phyloP scores from a whole-genome alignment of 2,329 filamentous ascomycete species.

The Fusarium sp. region DNA sequence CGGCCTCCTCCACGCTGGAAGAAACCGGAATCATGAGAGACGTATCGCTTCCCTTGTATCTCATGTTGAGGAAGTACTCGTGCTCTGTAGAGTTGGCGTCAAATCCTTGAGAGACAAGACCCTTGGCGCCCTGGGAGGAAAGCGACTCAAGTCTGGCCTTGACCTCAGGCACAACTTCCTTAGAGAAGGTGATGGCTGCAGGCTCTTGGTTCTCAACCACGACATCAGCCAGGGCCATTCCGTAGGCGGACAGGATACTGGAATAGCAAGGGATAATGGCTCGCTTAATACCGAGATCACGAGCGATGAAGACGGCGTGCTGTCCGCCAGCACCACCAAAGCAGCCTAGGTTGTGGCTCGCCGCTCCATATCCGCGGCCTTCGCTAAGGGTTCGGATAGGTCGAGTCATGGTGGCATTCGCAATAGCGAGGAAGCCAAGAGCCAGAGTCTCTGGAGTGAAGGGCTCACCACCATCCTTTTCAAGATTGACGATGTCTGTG shows the following conservation, averaged over 20 bases:
- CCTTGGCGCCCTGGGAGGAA: constrained; percentile 33
- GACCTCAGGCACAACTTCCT: constrained; percentile 28
- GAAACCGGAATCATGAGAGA: constrained; percentile 53
- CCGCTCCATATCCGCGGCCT: constrained; percentile 43
- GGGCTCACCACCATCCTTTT: constrained; percentile 30
- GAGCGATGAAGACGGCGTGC: constrained; percentile 57
- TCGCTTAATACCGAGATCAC: constrained; percentile 55
- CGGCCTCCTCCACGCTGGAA: constrained; percentile 45
- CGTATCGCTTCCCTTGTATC: constrained; percentile 58
- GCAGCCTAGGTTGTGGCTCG: constrained; percentile 41
- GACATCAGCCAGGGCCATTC: constrained; percentile 59
- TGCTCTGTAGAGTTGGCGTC: constrained; percentile 54
- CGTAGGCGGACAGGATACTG: constrained; percentile 59
- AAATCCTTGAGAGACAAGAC: constrained; percentile 52
- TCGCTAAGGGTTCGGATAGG: constrained; percentile 64
- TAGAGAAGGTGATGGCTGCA: constrained; percentile 45
- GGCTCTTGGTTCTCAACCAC: constrained; percentile 57
- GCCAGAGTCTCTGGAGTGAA: constrained; percentile 55
- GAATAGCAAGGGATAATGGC: constrained; percentile 60
- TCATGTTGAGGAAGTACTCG: constrained; percentile 57
- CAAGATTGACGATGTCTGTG: constrained; percentile 44
- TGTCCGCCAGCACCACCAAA: constrained; percentile 56
- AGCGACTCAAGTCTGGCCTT: constrained; percentile 39
- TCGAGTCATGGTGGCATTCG: constrained; percentile 79
- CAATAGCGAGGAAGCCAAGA: constrained; percentile 79